Conservation (phyloP, 176 grass and related monocot species). For the Hordeum marinum region DNA sequence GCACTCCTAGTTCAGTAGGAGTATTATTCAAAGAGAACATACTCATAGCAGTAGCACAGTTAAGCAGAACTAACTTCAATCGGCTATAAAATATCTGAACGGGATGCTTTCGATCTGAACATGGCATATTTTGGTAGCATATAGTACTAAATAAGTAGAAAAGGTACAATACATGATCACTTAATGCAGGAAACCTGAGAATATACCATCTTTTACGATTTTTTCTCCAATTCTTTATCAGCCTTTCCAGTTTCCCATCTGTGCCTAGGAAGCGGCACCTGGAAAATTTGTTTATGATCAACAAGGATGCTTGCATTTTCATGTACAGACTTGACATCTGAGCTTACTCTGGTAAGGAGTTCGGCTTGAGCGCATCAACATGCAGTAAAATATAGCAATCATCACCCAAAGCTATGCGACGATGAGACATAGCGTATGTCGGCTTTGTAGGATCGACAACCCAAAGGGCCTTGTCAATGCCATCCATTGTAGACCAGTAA, state of each 20-base stretch:
- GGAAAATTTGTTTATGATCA: not conserved
- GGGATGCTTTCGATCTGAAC: not conserved
- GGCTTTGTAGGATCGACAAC: slow-evolving; percentile 51
- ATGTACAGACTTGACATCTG: slow-evolving; percentile 1
- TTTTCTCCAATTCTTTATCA: slow-evolving; percentile 40
- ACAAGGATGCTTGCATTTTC: not conserved
- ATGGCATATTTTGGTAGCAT: not conserved
- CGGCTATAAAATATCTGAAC: not conserved
- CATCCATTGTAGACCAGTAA: slow-evolving; percentile 67
- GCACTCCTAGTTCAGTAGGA: not conserved
- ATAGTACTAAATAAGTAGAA: not conserved
- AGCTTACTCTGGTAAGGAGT: slow-evolving; percentile 47
- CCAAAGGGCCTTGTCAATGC: slow-evolving; percentile 67
- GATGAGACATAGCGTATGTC: slow-evolving; percentile 44
- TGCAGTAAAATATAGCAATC: slow-evolving; percentile 38
- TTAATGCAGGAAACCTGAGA: not conserved
- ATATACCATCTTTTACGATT: slow-evolving; percentile 33
- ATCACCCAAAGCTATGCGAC: slow-evolving; percentile 45
- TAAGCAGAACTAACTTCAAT: not conserved
- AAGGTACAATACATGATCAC: not conserved
- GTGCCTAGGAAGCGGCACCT: slow-evolving; percentile 39
- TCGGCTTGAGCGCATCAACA: slow-evolving; percentile 27
- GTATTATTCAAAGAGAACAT: not conserved
- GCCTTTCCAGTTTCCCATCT: slow-evolving; percentile 30
- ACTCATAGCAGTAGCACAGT: not conserved